Percentiles rank a stretch among this genome's conserved stretches.
Evolutionary conservation across 1,284 basidiomycete species (phyloP).

Genomic region (Athelia psychrophila): DNA sequence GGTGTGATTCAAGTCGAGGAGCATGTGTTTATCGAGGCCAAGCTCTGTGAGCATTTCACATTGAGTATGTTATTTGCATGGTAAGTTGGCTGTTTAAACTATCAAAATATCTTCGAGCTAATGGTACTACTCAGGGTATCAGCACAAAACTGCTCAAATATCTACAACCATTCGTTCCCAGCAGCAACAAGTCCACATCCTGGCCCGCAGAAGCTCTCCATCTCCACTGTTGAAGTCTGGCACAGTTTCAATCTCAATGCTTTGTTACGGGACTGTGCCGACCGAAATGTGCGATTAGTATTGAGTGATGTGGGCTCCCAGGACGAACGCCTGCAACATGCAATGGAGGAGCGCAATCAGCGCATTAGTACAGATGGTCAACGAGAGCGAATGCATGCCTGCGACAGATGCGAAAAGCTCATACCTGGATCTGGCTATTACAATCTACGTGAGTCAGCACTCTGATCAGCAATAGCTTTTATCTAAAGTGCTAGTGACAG

Average conservation of each 20-base stretch:
- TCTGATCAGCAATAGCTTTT: neutral
- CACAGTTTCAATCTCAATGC: too few relatives aligned
- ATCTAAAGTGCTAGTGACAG: constrained; percentile 6
- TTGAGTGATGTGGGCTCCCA: constrained; percentile 1
- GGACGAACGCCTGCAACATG: constrained; percentile 1
- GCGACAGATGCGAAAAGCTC: constrained; percentile 14
- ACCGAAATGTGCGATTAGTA: neutral
- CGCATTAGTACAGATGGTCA: constrained; percentile 14
- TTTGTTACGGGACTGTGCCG: neutral
- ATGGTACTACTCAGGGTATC: too few relatives aligned
- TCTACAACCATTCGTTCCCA: too few relatives aligned
- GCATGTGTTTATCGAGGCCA: too few relatives aligned
- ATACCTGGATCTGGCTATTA: neutral
- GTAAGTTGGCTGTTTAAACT: too few relatives aligned
- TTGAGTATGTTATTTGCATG: too few relatives aligned
- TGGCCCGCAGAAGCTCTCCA: too few relatives aligned
- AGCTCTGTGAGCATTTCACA: too few relatives aligned
- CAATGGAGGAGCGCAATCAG: constrained; percentile 9
- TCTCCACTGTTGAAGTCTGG: too few relatives aligned
- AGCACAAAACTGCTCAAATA: too few relatives aligned
- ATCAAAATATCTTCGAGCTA: too few relatives aligned
- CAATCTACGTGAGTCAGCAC: neutral
- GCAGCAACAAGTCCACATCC: too few relatives aligned
- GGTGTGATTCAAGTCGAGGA: constrained; percentile 9
- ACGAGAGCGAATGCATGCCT: constrained; percentile 18